Percentiles rank a stretch among this genome's conserved stretches.
Evolutionary conservation across 73 alveolate genomes (phyloP).

Genomic region (Tetrahymena borealis): DNA sequence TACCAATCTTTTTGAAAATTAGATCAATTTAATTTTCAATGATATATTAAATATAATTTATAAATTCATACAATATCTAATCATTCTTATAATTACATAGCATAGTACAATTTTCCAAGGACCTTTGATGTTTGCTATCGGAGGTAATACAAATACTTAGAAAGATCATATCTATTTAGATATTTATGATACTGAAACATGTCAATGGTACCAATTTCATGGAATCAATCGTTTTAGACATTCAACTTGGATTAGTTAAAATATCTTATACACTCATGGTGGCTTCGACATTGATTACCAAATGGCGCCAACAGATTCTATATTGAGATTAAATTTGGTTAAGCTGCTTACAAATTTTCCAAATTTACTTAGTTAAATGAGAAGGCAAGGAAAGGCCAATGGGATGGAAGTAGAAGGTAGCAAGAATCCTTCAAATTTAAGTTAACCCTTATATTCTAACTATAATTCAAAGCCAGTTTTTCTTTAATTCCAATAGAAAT

Average conservation of each 20-base stretch:
- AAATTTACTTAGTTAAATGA: constrained; percentile 54
- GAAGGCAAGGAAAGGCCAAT: background rate
- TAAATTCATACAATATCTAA: too few species aligned
- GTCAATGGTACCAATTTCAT: constrained; percentile 85
- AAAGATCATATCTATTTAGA: constrained; percentile 88
- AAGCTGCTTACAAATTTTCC: constrained; percentile 61
- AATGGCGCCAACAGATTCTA: constrained; percentile 77
- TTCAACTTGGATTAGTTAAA: constrained; percentile 62
- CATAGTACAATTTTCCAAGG: constrained; percentile 92
- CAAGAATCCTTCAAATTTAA: too few species aligned
- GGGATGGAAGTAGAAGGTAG: background rate
- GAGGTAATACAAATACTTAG: constrained; percentile 84
- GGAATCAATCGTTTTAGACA: constrained; percentile 87
- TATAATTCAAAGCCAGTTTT: constrained; percentile 4
- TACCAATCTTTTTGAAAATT: too few species aligned
- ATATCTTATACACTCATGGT: constrained; percentile 77
- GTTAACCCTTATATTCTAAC: too few species aligned
- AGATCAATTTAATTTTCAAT: too few species aligned
- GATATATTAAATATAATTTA: too few species aligned
- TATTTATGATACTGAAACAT: constrained; percentile 94
- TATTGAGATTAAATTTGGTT: constrained; percentile 60
- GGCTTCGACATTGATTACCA: constrained; percentile 89
- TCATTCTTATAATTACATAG: too few species aligned
- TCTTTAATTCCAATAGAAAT: too few species aligned
- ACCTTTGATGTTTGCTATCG: constrained; percentile 80